Evolutionary conservation across 129 eudicot species (phyloP).

Genomic region (Saposhnikovia divaricata): DNA sequence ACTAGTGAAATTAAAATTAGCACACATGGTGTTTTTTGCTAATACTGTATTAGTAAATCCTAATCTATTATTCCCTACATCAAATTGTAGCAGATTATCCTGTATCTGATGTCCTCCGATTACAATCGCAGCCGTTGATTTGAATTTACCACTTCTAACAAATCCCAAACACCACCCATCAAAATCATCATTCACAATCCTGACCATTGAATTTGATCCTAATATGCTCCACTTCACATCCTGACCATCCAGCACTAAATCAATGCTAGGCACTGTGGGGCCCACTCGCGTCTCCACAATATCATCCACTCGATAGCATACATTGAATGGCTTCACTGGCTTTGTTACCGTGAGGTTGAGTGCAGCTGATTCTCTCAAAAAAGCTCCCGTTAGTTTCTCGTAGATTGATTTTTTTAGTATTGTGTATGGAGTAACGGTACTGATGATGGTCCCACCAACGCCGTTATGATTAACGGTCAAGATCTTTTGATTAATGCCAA

Average conservation of each 20-base stretch:
- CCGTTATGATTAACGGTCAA: constrained; percentile 20
- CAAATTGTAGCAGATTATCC: constrained; percentile 58
- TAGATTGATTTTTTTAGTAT: constrained; percentile 26
- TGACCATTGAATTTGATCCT: constrained; percentile 61
- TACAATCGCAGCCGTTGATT: constrained; percentile 24
- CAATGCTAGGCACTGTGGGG: constrained; percentile 37
- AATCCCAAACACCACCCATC: constrained; percentile 64
- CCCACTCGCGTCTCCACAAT: constrained; percentile 31
- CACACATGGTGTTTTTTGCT: constrained; percentile 48
- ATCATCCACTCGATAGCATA: constrained; percentile 36
- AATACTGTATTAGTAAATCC: constrained; percentile 57
- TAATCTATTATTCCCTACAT: constrained; percentile 34
- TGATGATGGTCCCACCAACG: constrained; percentile 36
- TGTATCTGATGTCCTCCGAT: constrained; percentile 66
- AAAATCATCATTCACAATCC: constrained; percentile 27
- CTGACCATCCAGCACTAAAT: constrained; percentile 37
- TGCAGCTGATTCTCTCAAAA: constrained; percentile 36
- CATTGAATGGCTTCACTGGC: constrained; percentile 39
- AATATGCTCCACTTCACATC: constrained; percentile 36
- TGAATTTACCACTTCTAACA: constrained; percentile 37
- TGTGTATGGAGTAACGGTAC: constrained; percentile 44
- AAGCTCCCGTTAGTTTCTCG: constrained; percentile 21
- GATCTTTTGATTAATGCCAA: constrained; percentile 11
- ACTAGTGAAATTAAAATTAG: constrained; percentile 41
- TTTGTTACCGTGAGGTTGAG: constrained; percentile 31